Conservation (phyloP, 192 early-diverging fungal genomes). For the Piromyces finnis region DNA sequence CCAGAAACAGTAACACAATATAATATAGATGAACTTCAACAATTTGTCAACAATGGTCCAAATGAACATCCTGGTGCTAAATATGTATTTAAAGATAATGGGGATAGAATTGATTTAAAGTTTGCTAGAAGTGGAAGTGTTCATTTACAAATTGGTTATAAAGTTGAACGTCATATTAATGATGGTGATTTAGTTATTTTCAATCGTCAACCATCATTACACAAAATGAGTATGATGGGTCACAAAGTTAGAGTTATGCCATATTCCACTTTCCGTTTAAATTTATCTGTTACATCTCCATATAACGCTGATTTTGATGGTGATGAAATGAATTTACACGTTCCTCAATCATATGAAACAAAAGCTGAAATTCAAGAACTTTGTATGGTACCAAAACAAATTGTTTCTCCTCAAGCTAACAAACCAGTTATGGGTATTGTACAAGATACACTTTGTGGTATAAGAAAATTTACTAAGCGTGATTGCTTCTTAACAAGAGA, state of each 20-base stretch:
- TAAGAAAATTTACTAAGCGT: conserved; percentile 86
- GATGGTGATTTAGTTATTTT: conserved; percentile 95
- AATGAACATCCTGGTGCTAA: conserved; percentile 91
- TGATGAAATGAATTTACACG: conserved; percentile 99
- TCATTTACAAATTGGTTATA: conserved; percentile 75
- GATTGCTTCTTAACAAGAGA: conserved; percentile 76
- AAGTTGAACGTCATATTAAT: conserved; percentile 86
- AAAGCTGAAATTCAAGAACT: conserved; percentile 88
- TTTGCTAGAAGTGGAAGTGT: conserved; percentile 70
- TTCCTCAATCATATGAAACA: conserved; percentile 91
- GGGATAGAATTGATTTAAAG: conserved; percentile 78
- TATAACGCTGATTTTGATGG: conserved; percentile 99
- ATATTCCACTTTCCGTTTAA: conserved; percentile 94
- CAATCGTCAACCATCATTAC: conserved; percentile 95
- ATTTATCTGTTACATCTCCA: conserved; percentile 89
- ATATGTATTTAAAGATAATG: conserved; percentile 86
- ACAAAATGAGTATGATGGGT: conserved; percentile 99
- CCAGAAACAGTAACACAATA: conserved; percentile 93
- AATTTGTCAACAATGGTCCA: conserved; percentile 76
- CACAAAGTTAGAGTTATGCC: conserved; percentile 95
- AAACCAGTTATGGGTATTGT: conserved; percentile 99
- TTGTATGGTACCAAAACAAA: conserved; percentile 95
- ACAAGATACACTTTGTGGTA: conserved; percentile 91
- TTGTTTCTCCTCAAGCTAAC: conserved; percentile 92
- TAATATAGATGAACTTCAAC: conserved; percentile 79